Evolutionary conservation across 169 alveolate genomes (phyloP).

Genomic region (Cryptosporidium sp.): DNA sequence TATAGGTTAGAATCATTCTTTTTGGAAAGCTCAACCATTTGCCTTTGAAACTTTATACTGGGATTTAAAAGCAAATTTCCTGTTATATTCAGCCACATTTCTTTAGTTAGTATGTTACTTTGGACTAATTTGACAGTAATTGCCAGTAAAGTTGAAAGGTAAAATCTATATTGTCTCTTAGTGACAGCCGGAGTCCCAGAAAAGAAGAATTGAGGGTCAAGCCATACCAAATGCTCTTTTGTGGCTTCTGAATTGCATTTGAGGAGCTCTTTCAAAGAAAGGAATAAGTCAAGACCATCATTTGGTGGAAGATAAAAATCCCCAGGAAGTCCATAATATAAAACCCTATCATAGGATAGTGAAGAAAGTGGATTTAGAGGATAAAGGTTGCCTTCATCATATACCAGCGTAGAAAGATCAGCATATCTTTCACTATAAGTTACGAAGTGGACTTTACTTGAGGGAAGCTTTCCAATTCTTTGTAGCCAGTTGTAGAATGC

Average conservation of each 20-base stretch:
- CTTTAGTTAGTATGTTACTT: conserved; percentile 22
- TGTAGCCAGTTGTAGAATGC: conserved; percentile 86
- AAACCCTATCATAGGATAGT: conserved; percentile 66
- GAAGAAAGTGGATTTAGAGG: conserved; percentile 63
- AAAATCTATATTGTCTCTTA: conserved; percentile 84
- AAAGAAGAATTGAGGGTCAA: conserved; percentile 81
- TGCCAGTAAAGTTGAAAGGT: conserved; percentile 36
- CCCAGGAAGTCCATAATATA: conserved; percentile 72
- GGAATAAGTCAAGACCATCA: conserved; percentile 68
- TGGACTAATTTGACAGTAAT: conserved; percentile 31
- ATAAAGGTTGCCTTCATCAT: conserved; percentile 71
- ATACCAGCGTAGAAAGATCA: conserved; percentile 83
- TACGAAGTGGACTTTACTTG: conserved; percentile 82
- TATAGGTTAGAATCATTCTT: conserved; percentile 39
- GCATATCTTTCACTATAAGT: conserved; percentile 86
- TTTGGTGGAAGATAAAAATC: conserved; percentile 78
- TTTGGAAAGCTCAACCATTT: conserved; percentile 45
- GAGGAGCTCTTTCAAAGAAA: conserved; percentile 31
- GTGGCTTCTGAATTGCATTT: conserved; percentile 24
- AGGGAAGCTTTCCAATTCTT: conserved; percentile 75
- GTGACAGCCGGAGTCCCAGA: conserved; percentile 83
- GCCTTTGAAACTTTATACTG: conserved; percentile 40
- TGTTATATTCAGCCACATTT: conserved; percentile 49
- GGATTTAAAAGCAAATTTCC: conserved; percentile 39
- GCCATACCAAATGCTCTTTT: conserved; percentile 75